Evolutionary conservation across 1,284 basidiomycete species (phyloP).

Genomic region (Rhodotorula sp.): DNA sequence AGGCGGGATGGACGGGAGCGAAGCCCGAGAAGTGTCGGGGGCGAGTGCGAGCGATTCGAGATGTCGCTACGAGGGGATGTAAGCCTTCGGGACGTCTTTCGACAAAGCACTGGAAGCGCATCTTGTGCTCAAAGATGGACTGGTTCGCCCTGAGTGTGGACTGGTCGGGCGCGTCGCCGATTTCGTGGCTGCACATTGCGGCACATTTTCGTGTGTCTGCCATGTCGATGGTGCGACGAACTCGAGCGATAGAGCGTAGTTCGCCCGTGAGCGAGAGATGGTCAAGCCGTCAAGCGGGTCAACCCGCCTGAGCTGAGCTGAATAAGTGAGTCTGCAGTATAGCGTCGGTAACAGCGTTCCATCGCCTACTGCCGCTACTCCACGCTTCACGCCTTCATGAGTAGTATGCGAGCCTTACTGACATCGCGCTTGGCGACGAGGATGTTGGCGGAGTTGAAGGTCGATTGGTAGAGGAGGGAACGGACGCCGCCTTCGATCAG

Average conservation of each 20-base stretch:
- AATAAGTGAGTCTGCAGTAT: too few relatives aligned
- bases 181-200: background rate
- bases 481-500: constrained; percentile 38
- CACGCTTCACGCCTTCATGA: constrained; percentile 4
- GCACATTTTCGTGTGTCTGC: background rate
- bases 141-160: constrained; percentile 40
- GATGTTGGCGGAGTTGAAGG: constrained; percentile 37
- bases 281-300: too few relatives aligned
- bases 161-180: constrained; percentile 4
- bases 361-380: too few relatives aligned
- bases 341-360: too few relatives aligned
- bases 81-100: too few relatives aligned
- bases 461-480: constrained; percentile 24
- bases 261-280: background rate
- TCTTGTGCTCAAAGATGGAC: constrained; percentile 37
- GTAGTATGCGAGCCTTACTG: constrained; percentile 21
- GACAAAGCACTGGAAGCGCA: background rate
- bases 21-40: constrained; percentile 5
- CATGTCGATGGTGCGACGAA: background rate
- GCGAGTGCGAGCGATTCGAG: constrained; percentile 32
- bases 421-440: constrained; percentile 42
- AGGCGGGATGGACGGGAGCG: constrained; percentile 9
- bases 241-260: background rate
- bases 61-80: background rate
- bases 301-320: too few relatives aligned